Percentiles rank a stretch among this genome's conserved stretches.
Evolutionary conservation across 768 basidiomycete genomes (phyloP).

Genomic region (Mycena floridula): DNA sequence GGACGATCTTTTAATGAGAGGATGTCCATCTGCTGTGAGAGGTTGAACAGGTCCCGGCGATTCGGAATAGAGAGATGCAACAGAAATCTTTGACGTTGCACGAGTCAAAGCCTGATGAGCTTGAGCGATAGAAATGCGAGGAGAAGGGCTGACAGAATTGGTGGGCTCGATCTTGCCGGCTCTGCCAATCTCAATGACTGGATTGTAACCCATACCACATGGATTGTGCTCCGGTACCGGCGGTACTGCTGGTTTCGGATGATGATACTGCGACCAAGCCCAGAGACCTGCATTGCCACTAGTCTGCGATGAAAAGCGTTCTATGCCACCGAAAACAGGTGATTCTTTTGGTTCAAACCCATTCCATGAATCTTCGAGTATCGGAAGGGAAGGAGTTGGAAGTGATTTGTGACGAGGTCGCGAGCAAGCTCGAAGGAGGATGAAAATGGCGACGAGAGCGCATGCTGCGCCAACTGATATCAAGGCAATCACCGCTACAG

Average conservation of each 20-base stretch:
- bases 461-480: constrained; percentile 47
- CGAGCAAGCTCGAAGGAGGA: constrained; percentile 41
- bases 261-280: constrained; percentile 51
- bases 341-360: constrained; percentile 51
- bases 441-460: constrained; percentile 39
- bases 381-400: constrained; percentile 71
- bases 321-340: constrained; percentile 74
- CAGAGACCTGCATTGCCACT: constrained; percentile 41
- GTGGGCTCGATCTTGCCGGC: not conserved
- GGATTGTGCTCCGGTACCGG: not conserved
- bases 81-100: constrained; percentile 32
- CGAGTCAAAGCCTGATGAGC: constrained; percentile 9
- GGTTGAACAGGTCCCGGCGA: constrained; percentile 28
- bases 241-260: constrained; percentile 7
- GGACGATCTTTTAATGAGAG: constrained; percentile 28
- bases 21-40: constrained; percentile 36
- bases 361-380: constrained; percentile 50
- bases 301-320: constrained; percentile 41
- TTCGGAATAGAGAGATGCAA: constrained; percentile 39
- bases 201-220: not conserved
- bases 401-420: constrained; percentile 47
- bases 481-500: constrained; percentile 43
- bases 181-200: not conserved
- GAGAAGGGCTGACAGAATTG: not conserved
- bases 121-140: not conserved